These are phyloP conservation scores for Ophiostoma piceae DNA, from an alignment of 2,329 filamentous ascomycete species.

Conservation along the genomic window DNA sequence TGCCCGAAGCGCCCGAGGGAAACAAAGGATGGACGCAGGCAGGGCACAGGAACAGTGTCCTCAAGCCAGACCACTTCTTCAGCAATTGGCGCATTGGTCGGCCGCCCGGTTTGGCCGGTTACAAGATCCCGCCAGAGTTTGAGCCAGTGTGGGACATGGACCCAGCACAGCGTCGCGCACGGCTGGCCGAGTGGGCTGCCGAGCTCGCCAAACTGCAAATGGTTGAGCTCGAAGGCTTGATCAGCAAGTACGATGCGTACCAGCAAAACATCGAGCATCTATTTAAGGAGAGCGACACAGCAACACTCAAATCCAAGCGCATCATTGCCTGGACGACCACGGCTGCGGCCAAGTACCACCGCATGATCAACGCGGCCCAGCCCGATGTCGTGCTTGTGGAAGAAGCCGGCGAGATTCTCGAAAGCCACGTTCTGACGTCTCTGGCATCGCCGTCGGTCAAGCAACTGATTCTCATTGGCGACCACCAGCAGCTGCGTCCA, in stretches of 20 bases:
- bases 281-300: conserved; percentile 39
- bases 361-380: conserved; percentile 47
- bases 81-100: conserved; percentile 47
- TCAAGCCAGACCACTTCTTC: conserved; percentile 48
- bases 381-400: conserved; percentile 63
- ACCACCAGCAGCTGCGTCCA: conserved; percentile 67
- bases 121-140: conserved; percentile 30
- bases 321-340: conserved; percentile 70
- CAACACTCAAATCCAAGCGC: conserved; percentile 47
- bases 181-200: conserved; percentile 41
- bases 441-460: conserved; percentile 47
- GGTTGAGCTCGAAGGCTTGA: conserved; percentile 37
- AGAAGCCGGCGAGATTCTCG: conserved; percentile 68
- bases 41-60: conserved; percentile 41
- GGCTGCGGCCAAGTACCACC: conserved; percentile 57
- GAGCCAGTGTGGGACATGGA: conserved; percentile 50
- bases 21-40: conserved; percentile 42
- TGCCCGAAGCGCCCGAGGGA: conserved; percentile 40
- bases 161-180: conserved; percentile 33
- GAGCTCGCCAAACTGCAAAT: conserved; percentile 49
- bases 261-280: conserved; percentile 42
- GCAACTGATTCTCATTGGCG: conserved; percentile 65
- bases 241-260: conserved; percentile 39
- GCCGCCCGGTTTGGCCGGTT: conserved; percentile 37
- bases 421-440: conserved; percentile 60